Conservation (phyloP, 2,329 filamentous ascomycete species). For the Hymenotorrendiella dingleyae region DNA sequence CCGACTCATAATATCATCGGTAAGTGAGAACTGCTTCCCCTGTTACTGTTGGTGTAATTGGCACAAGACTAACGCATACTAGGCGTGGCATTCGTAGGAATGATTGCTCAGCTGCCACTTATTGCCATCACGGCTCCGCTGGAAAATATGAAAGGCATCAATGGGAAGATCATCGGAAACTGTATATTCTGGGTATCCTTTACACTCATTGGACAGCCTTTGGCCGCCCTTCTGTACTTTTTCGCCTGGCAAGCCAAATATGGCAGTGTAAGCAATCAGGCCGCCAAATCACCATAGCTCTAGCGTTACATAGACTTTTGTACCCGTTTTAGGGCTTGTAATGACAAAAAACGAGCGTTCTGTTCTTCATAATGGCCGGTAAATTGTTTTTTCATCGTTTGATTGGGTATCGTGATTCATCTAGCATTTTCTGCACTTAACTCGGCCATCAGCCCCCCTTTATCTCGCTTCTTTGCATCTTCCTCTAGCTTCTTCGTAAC, state of each 20-base stretch:
- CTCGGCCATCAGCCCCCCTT: constrained; percentile 72
- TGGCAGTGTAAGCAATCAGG: constrained; percentile 60
- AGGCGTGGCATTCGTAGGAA: constrained; percentile 89
- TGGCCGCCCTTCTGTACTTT: constrained; percentile 90
- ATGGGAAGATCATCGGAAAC: constrained; percentile 79
- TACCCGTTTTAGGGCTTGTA: no score
- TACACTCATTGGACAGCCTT: constrained; percentile 88
- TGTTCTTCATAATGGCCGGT: no score
- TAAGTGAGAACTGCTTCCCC: constrained; percentile 34
- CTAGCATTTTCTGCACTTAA: constrained; percentile 81
- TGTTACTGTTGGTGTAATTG: background rate
- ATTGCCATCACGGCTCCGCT: constrained; percentile 75
- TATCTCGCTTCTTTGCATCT: constrained; percentile 72
- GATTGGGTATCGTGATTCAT: constrained; percentile 12
- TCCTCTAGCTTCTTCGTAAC: constrained; percentile 69
- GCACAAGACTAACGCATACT: constrained; percentile 11
- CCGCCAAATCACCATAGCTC: constrained; percentile 4
- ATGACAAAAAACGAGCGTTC: no score
- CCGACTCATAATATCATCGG: constrained; percentile 92
- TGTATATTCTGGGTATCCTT: constrained; percentile 96
- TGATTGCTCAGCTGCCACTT: constrained; percentile 88
- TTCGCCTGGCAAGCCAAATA: constrained; percentile 99
- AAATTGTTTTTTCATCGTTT: background rate
- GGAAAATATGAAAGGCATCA: constrained; percentile 69
- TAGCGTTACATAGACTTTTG: constrained; percentile 3